Evolutionary conservation across 805 yeast genomes (phyloP), one percentile per base, ranked within the genome.

Genomic region (Kazachstania bromeliacearum): DNA sequence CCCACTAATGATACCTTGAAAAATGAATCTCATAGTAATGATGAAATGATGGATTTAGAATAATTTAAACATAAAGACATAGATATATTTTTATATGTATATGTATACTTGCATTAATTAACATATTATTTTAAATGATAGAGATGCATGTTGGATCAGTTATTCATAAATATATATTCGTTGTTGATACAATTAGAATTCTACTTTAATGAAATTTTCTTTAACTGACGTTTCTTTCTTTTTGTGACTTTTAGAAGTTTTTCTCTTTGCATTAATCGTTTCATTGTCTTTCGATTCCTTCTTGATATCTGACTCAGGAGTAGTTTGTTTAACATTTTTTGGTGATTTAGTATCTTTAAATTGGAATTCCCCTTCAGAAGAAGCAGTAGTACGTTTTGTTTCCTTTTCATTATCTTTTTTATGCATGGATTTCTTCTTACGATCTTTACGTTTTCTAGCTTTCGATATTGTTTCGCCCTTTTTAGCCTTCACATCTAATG

Each of bases 11-110:
- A 28, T 20, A 25, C 28, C 21, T 20, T 12, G 3, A 13, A 14
- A 7, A 18, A 13, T 16, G 31, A 30, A n/a, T n/a, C n/a, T 4
- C 21, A 22, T 20, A 33, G 21, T 8, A 33, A 28, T 26, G 37
- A 41, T 19, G 43, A 35, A 20, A 31, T 37, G 39, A 42, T 42
- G 46, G 46, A 42, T 21, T 21, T 42, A 19, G 43, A 42, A 33
- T 39, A 17, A 31, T 10, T 7, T 6, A n/a, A 22, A 22, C n/a
- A n/a, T n/a, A n/a, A n/a, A n/a, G n/a, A n/a, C n/a, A n/a, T n/a
- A n/a, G n/a, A n/a, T n/a, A n/a, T n/a, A n/a, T n/a, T n/a, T n/a
- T n/a, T n/a, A n/a, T n/a, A n/a, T n/a, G n/a, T n/a, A n/a, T n/a
- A n/a, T n/a, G n/a, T n/a, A n/a, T n/a, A n/a, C n/a, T n/a, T n/a